Evolutionary conservation across 2,329 filamentous ascomycete species (phyloP).

Genomic region (Trichoderma sp.): DNA sequence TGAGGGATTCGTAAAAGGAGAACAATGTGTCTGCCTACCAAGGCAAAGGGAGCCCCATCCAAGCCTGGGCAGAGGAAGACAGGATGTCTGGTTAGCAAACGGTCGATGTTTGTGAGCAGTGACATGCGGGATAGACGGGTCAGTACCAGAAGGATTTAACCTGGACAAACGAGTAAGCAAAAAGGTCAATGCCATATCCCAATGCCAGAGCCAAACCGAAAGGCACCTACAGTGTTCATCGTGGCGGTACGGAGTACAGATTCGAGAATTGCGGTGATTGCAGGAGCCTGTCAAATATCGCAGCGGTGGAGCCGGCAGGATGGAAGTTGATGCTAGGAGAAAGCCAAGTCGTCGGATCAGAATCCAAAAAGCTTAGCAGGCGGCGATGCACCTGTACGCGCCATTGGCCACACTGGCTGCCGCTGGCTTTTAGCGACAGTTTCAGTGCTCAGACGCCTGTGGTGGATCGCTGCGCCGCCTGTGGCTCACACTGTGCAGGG

Average conservation of each 20-base stretch:
- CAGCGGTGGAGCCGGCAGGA: neutral
- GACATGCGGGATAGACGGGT: neutral
- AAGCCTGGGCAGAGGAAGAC: conserved; percentile 53
- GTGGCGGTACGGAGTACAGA: neutral
- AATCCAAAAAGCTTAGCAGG: conserved; percentile 15
- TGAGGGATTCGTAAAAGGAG: conserved; percentile 1
- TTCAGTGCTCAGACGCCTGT: conserved; percentile 10
- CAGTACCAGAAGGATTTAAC: conserved; percentile 64
- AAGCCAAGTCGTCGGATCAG: conserved; percentile 11
- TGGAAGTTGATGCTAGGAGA: neutral
- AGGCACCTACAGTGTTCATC: conserved; percentile 20
- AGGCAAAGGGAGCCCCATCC: conserved; percentile 89
- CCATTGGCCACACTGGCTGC: neutral
- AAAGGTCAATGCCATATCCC: neutral
- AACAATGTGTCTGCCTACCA: conserved; percentile 54
- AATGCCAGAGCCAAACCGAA: neutral
- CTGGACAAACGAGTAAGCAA: conserved; percentile 34
- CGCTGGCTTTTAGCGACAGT: neutral
- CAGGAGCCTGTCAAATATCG: neutral
- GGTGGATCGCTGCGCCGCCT: neutral
- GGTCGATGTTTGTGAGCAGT: neutral
- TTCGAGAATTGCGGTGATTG: neutral
- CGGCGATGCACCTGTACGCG: neutral
- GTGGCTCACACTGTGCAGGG: conserved; percentile 14
- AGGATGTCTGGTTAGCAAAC: neutral